Base-by-base conservation (phyloP, 2,329 filamentous ascomycete genomes). In the Colletotrichum spinosum region DNA sequence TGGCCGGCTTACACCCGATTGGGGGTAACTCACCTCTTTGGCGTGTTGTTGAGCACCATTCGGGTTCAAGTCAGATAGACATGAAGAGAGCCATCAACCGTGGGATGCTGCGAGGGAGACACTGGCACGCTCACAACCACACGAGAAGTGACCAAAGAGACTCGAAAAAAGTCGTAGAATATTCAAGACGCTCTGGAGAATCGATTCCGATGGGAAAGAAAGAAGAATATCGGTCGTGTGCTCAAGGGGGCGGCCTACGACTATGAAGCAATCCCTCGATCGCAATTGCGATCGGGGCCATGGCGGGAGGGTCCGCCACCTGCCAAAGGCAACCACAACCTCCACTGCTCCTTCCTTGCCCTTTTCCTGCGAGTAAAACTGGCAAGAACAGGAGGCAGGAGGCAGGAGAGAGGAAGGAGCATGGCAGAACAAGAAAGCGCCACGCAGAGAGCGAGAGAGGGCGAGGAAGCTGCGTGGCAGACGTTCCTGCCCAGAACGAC, bases 11-110 rank as follows among this genome's bases (percentile, higher is more conserved):
- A 48, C 52, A 49, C 48, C 63, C 41, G 51, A 53, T 56, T 49
- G 48, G 58, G 58, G 13, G 42, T 51, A 49, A 63, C 58, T 62
- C 37, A 62, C 63, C 63, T 66, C 63, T 66, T 66, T 62, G 63
- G 58, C 63, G 63, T 66, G 63, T 66, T 66, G 46, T 66, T 53
- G 58, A 63, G 63, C 63, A 66, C 63, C 63, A 66, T 66, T 66
- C 63, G 63, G 25, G 58, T 62, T 66, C 42, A 66, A 49, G 58
- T 62, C 63, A 66, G 61, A 60, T 57, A 62, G 58, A 62, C 58
- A 63, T 66, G 52, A 37, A 62, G 58, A 62, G 52, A 25, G 63
- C 63, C 58, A 63, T 61, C 63, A 66, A 62, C 63, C 61, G 58
- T 50, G 38, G n/a, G 39, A 37, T 45, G 15, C 9, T 15, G 13